Percentiles rank a stretch among this genome's conserved stretches.
Evolutionary conservation across 805 yeast species (phyloP).

Genomic region (Starmerella stigmatis): DNA sequence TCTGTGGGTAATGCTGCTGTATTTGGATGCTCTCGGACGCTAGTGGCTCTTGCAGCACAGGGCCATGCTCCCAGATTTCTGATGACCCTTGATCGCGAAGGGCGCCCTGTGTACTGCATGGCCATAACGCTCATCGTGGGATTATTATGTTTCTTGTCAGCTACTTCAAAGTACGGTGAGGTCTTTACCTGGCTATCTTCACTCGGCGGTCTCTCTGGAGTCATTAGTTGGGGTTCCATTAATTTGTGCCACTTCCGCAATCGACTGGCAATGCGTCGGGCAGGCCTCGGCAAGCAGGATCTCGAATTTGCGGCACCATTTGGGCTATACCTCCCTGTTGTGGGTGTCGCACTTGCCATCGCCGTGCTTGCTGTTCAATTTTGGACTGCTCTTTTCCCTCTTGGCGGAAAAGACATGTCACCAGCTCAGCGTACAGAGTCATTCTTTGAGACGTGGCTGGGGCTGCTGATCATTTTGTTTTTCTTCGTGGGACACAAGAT

Average conservation of each 20-base stretch:
- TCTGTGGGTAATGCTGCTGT: constrained; percentile 70
- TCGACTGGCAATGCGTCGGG: constrained; percentile 50
- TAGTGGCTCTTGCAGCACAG: constrained; percentile 54
- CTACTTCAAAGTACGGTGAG: constrained; percentile 41
- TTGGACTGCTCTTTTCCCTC: constrained; percentile 64
- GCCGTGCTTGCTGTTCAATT: constrained; percentile 58
- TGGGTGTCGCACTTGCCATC: constrained; percentile 42
- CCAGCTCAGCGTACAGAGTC: constrained; percentile 33
- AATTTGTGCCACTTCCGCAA: constrained; percentile 51
- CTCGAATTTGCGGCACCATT: constrained; percentile 51
- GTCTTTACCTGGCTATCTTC: constrained; percentile 60
- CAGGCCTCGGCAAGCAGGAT: constrained; percentile 55
- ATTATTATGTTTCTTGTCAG: constrained; percentile 46
- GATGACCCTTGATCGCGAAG: constrained; percentile 61
- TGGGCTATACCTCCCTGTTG: constrained; percentile 53
- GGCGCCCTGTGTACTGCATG: constrained; percentile 58
- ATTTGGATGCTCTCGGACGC: constrained; percentile 60
- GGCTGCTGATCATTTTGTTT: constrained; percentile 50
- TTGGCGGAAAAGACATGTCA: constrained; percentile 31
- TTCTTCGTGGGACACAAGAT: constrained; percentile 36
- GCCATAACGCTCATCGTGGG: constrained; percentile 45
- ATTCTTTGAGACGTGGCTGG: constrained; percentile 59
- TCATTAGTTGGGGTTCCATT: constrained; percentile 56
- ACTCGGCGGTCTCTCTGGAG: constrained; percentile 49
- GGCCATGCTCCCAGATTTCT: constrained; percentile 48